phyloP scores from a whole-genome alignment of 495 filamentous ascomycete species.

The Xylaria flabelliformis region DNA sequence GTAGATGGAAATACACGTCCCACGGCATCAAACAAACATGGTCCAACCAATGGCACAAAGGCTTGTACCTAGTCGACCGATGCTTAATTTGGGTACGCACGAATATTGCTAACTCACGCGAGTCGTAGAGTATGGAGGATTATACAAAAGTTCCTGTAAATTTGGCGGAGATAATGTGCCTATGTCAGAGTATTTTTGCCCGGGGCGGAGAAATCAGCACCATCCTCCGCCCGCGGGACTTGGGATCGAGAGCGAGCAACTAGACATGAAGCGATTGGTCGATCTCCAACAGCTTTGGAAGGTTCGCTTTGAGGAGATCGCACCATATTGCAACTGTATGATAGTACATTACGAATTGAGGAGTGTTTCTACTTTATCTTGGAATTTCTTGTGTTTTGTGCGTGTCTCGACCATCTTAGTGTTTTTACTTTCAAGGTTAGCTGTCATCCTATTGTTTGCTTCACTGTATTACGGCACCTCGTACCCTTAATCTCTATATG shows the following conservation, averaged over 20 bases:
- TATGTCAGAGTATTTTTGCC: conserved; percentile 11
- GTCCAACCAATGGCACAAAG: background rate
- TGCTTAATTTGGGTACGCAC: background rate
- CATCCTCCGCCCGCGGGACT: background rate
- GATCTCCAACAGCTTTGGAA: conserved; percentile 14
- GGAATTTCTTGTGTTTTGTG: background rate
- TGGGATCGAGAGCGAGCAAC: background rate
- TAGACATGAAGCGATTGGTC: conserved; percentile 10
- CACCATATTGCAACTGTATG: conserved; percentile 26
- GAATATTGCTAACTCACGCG: background rate
- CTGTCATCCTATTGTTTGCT: background rate
- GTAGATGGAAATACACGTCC: background rate
- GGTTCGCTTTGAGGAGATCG: conserved; percentile 11
- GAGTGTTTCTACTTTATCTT: conserved; percentile 22
- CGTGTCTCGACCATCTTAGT: background rate
- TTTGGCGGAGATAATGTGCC: conserved; percentile 22
- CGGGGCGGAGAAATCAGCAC: background rate
- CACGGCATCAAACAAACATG: conserved; percentile 9
- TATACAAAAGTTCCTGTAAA: conserved; percentile 24
- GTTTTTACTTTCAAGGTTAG: background rate
- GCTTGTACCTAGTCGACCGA: background rate
- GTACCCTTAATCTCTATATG: background rate
- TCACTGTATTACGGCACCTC: background rate
- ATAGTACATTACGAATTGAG: conserved; percentile 32
- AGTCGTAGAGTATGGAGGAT: conserved; percentile 12